Percentiles rank a stretch among this genome's conserved stretches.
Evolutionary conservation across 352 stramenopile genomes (phyloP).

Genomic region (Pythium folliculosum): DNA sequence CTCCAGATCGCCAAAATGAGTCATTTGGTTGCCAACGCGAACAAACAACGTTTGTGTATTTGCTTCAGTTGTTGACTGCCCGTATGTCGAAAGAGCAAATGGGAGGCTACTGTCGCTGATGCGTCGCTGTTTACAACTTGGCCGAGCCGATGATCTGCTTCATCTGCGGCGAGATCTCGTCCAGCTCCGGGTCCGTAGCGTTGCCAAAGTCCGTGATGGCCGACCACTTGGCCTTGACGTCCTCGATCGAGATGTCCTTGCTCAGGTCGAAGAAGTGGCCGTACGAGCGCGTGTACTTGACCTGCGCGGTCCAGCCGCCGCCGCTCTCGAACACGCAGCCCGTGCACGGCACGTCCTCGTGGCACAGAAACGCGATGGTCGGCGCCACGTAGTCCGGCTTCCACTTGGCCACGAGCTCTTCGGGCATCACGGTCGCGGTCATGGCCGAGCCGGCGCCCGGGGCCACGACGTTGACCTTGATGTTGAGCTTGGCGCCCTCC

Average conservation of each 20-base stretch:
- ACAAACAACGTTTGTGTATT: background rate
- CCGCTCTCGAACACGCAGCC: slow-evolving; percentile 87
- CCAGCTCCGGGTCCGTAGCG: slow-evolving; percentile 73
- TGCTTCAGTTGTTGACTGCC: background rate
- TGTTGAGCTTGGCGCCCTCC: slow-evolving; percentile 80
- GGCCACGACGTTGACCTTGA: slow-evolving; percentile 89
- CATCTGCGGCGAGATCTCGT: slow-evolving; percentile 77
- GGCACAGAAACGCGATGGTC: slow-evolving; percentile 83
- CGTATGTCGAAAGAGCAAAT: no score
- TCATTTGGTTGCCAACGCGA: background rate
- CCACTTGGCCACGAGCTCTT: slow-evolving; percentile 80
- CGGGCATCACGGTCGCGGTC: slow-evolving; percentile 84
- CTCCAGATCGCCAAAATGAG: background rate
- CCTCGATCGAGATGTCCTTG: slow-evolving; percentile 74
- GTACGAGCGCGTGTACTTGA: slow-evolving; percentile 78
- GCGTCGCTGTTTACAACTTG: slow-evolving; percentile 57
- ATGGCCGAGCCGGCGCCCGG: slow-evolving; percentile 87
- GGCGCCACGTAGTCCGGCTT: slow-evolving; percentile 90
- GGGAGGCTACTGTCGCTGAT: no score
- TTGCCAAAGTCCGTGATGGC: slow-evolving; percentile 79
- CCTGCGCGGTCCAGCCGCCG: slow-evolving; percentile 79
- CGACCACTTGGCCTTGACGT: slow-evolving; percentile 72
- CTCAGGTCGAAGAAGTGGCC: slow-evolving; percentile 73
- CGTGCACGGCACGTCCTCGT: slow-evolving; percentile 75
- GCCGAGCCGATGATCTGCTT: slow-evolving; percentile 69